Evolutionary conservation across 2,329 filamentous ascomycete species (phyloP).

Genomic region (Aspergillus sp.): DNA sequence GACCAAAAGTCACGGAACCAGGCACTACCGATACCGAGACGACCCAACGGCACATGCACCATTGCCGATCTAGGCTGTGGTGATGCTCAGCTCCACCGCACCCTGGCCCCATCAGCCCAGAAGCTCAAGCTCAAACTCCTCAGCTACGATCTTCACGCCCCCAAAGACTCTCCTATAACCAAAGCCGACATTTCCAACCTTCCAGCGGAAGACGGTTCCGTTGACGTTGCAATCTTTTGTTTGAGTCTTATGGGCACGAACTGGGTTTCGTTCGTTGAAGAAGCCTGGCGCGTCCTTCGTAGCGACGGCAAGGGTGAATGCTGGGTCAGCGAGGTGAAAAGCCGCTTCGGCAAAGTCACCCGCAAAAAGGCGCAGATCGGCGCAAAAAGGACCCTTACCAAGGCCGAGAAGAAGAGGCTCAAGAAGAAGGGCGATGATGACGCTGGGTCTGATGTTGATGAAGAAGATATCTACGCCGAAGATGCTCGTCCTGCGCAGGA

Average conservation of each 20-base stretch:
- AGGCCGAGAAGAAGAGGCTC: constrained; percentile 48
- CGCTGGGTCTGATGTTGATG: constrained; percentile 46
- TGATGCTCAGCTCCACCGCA: constrained; percentile 78
- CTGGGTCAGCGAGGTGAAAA: constrained; percentile 97
- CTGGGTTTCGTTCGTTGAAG: constrained; percentile 95
- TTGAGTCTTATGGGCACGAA: constrained; percentile 98
- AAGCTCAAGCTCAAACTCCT: constrained; percentile 74
- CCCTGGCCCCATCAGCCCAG: constrained; percentile 63
- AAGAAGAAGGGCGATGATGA: constrained; percentile 51
- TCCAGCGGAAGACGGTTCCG: constrained; percentile 72
- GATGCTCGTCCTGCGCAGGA: constrained; percentile 57
- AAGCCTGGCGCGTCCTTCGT: constrained; percentile 87
- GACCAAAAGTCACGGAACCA: constrained; percentile 31
- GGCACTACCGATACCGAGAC: constrained; percentile 67
- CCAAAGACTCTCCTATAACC: constrained; percentile 72
- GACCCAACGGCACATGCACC: constrained; percentile 68
- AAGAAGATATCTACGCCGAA: constrained; percentile 59
- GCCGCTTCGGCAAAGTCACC: constrained; percentile 72
- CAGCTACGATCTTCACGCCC: constrained; percentile 85
- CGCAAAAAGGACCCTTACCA: constrained; percentile 44
- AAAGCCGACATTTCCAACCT: constrained; percentile 86
- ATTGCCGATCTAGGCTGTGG: constrained; percentile 94
- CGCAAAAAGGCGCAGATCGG: constrained; percentile 48
- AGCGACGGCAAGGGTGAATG: constrained; percentile 84
- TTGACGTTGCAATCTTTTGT: constrained; percentile 92